Conservation (phyloP, 306 rosid genomes). For the Lathyrus tuberosus region DNA sequence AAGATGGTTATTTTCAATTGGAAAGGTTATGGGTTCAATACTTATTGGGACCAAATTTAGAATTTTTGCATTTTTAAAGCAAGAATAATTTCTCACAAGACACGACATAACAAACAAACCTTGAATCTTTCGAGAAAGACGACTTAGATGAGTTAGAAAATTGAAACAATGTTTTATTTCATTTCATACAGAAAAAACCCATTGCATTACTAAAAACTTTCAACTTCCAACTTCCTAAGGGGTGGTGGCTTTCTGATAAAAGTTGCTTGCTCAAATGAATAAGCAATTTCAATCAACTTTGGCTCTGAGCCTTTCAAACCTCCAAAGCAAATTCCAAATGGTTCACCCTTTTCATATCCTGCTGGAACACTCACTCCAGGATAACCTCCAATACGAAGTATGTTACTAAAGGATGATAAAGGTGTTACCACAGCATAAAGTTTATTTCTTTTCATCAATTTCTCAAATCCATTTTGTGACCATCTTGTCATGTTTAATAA, state of each 20-base stretch:
- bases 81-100: no score
- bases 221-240: not conserved
- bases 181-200: not conserved
- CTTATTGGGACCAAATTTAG: no score
- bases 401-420: not conserved
- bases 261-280: conserved; percentile 72
- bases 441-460: conserved; percentile 37
- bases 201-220: not conserved
- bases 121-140: no score
- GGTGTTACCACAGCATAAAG: conserved; percentile 54
- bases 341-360: conserved; percentile 50
- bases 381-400: conserved; percentile 68
- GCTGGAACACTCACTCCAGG: conserved; percentile 76
- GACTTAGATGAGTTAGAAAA: no score
- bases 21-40: no score
- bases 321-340: conserved; percentile 71
- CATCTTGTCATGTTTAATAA: conserved; percentile 33
- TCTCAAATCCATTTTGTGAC: conserved; percentile 45
- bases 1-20: no score
- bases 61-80: no score
- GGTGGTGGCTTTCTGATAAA: conserved; percentile 31
- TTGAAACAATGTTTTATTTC: not conserved
- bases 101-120: no score
- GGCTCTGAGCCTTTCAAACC: conserved; percentile 71
- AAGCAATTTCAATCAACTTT: conserved; percentile 64